Base-by-base conservation (phyloP, 331 rosid genomes). In the Cydonia oblonga region DNA sequence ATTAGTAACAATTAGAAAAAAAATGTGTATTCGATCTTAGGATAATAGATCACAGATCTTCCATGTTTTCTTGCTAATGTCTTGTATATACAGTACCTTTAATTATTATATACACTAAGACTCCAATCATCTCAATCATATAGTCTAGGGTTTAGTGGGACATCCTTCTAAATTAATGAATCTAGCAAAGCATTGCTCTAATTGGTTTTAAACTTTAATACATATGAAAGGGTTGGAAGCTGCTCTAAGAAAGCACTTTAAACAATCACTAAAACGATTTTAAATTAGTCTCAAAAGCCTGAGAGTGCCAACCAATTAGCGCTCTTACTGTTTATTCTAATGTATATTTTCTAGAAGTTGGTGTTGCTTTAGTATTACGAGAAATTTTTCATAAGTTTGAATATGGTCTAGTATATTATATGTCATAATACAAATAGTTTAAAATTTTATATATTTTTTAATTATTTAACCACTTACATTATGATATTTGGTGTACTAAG, bases 31-130 rank as follows among this genome's bases (percentile, higher is more conserved):
- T 71, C 79, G 72, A 38, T 81, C 76, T 77, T 81, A 74, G 66
- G 76, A 81, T 75, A 83, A 77, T 82, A 79, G 90, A 92, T 91
- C 80, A 14, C 86, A 80, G 92, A 92, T 92, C 90, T 87, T 82
- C 84, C 75, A 72, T 85, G 87, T 83, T 79, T 81, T 83, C 84
- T 83, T 88, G 66, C 78, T 75, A 61, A 40, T 81, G 83, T 71
- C 75, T 65, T 78, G 58, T 78, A 61, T 9, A 38, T 0, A 35
- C 9, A 35, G 42, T 9, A 35, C 12, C 42, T 35, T 3, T 35
- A 38, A 38, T 38, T 38, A 38, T 38, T 38, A 38, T 9, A 9
- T 38, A 9, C 42, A 0, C 42, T 38, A 9, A 38, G 42, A 56
- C 46, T 58, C 46, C 53, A 64, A 65, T 46, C 62, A 65, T 46